phyloP scores from a whole-genome alignment of 768 basidiomycete genomes.

The Leccinellum albellum region DNA sequence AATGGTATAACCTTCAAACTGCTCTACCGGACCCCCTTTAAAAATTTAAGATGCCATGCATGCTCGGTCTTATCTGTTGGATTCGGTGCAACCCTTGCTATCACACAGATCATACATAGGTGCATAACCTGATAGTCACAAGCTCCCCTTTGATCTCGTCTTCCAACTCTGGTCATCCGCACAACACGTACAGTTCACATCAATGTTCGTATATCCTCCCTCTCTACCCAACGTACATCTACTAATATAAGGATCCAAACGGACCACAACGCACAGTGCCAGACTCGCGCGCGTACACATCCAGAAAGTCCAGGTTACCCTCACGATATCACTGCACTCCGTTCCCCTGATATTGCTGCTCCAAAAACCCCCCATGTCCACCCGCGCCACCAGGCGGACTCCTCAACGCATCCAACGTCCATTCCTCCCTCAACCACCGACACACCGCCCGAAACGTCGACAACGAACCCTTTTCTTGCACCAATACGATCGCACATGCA shows the following conservation, averaged over 20 bases:
- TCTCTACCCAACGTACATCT: not conserved
- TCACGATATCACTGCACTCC: constrained; percentile 20
- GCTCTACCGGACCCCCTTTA: too few relatives aligned
- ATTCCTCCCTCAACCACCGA: constrained; percentile 66
- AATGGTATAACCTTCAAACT: too few relatives aligned
- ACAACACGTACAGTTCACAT: too few relatives aligned
- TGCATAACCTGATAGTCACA: too few relatives aligned
- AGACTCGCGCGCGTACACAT: not conserved
- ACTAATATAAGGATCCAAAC: not conserved
- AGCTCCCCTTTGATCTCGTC: too few relatives aligned
- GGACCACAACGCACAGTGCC: not conserved
- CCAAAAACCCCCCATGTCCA: constrained; percentile 39
- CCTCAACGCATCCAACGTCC: constrained; percentile 43
- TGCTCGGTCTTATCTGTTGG: too few relatives aligned
- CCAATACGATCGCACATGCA: constrained; percentile 67
- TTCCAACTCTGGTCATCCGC: too few relatives aligned
- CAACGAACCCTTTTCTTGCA: constrained; percentile 88
- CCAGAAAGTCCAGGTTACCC: not conserved
- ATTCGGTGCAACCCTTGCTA: too few relatives aligned
- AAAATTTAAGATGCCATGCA: too few relatives aligned
- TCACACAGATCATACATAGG: too few relatives aligned
- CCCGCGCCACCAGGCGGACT: constrained; percentile 23
- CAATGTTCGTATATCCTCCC: not conserved
- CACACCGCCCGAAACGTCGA: constrained; percentile 81
- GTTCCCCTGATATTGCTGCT: constrained; percentile 25